These are phyloP conservation scores for Emericellopsis atlantica DNA, from an alignment of 2,329 filamentous ascomycete genomes.

Conservation along the genomic window DNA sequence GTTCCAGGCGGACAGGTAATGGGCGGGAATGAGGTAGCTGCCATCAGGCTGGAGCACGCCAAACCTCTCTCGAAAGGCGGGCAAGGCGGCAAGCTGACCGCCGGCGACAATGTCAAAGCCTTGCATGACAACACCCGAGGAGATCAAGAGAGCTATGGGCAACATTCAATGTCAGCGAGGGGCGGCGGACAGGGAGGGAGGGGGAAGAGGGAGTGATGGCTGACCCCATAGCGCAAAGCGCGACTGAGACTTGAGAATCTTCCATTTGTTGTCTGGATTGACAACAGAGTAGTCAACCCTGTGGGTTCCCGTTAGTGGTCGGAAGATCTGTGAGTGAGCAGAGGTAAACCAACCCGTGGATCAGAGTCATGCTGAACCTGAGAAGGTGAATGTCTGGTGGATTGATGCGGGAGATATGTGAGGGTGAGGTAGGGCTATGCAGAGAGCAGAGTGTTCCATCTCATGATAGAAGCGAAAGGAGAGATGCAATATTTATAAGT, in stretches of 20 bases:
- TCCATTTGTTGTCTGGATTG: conserved; percentile 13
- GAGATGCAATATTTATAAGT: conserved; percentile 2
- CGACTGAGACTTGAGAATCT: conserved; percentile 11
- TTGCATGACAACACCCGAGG: conserved; percentile 16
- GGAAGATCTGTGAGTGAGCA: background rate
- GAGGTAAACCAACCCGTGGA: background rate
- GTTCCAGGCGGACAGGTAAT: conserved; percentile 15
- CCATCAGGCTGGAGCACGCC: conserved; percentile 11
- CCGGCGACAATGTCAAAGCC: conserved; percentile 16
- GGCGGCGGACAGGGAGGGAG: background rate
- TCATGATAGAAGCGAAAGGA: too few relatives aligned
- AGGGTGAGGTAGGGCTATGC: too few relatives aligned
- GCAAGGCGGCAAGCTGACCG: conserved; percentile 15
- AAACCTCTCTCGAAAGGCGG: conserved; percentile 13
- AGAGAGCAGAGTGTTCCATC: background rate
- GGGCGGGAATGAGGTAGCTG: conserved; percentile 14
- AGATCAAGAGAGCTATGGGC: conserved; percentile 12
- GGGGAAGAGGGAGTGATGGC: background rate
- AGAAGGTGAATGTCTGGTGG: too few relatives aligned
- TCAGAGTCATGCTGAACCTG: background rate
- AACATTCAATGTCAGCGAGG: background rate
- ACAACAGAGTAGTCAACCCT: conserved; percentile 11
- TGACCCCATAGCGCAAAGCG: conserved; percentile 14
- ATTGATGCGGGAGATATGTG: too few relatives aligned
- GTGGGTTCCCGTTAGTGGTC: background rate